Evolutionary conservation across 371 early-diverging fungal species (phyloP).

Genomic region (Mycotypha africana): DNA sequence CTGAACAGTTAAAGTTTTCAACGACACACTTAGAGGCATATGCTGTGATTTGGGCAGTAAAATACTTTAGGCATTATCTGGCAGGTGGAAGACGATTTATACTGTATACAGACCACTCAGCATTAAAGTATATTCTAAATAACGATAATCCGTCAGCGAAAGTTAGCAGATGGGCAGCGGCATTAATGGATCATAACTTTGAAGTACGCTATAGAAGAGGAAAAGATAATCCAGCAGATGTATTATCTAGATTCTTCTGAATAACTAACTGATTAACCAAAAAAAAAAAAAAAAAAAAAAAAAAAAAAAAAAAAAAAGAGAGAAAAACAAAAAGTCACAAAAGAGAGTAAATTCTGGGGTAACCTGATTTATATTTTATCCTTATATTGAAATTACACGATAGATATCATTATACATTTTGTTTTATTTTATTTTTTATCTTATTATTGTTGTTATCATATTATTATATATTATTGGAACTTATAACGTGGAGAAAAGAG

Average conservation of each 20-base stretch:
- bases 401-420: too few species aligned
- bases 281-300: too few species aligned
- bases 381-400: too few species aligned
- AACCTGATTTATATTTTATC: too few species aligned
- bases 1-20: constrained; percentile 10
- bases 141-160: constrained; percentile 2
- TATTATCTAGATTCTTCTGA: constrained; percentile 1
- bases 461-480: too few species aligned
- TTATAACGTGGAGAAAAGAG: too few species aligned
- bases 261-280: too few species aligned
- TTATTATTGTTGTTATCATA: too few species aligned
- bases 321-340: too few species aligned
- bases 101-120: constrained; percentile 3
- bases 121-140: constrained; percentile 3
- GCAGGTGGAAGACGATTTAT: constrained; percentile 14
- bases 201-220: constrained; percentile 1
- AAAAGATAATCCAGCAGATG: constrained; percentile 6
- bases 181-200: constrained; percentile 9
- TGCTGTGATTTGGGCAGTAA: constrained; percentile 25
- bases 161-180: constrained; percentile 6
- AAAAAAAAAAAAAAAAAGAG: too few species aligned
- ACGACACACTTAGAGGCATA: constrained; percentile 23
- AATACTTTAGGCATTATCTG: constrained; percentile 25
- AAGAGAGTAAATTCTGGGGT: too few species aligned
- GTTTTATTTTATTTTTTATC: too few species aligned